Evolutionary conservation across 768 basidiomycete species (phyloP), one percentile per base, ranked within the genome.

Genomic region (Lentinula edodes): DNA sequence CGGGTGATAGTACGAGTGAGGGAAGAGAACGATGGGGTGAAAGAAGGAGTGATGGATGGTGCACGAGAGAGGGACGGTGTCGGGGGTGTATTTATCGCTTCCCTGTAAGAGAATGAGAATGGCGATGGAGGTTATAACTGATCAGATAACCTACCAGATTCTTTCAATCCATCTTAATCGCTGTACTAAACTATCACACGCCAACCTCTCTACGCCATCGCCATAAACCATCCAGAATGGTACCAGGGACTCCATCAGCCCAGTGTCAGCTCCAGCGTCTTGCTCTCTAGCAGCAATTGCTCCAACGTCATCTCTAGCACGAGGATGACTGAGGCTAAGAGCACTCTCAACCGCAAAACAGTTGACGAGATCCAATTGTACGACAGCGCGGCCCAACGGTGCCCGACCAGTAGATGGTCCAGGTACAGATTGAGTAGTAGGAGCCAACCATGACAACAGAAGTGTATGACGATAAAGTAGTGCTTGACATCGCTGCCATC

Each of bases 161-260:
- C 92, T 84, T 67, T 90, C 91, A 12, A 95, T 93, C 95, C 95
- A 97, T 72, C 89, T 85, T 56, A 93, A 88, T 66, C 94, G 80
- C 71, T 95, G 91, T 61, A 90, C 72, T 6, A 93, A 81, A 65
- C 91, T 94, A 69, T 95, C 94, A n/a, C 91, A 88, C 5, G 88
- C 94, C 28, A 97, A 71, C 7, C 95, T 75, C 70, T 97, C 95
- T 1, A 94, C 86, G 1, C 95, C 94, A 70, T 97, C 95, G 10
- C 83, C 81, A 70, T 97, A 97, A 39, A 94, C 69, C 78, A 97
- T 82, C 70, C 95, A 93, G 74, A 97, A 96, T 0, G 94, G 94
- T 61, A 92, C 92, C 4, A 96, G 70, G 61, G 85, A 80, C 63
- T 94, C 89, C 77, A 88, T 76, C 63, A 92, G 70, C 55, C 76